phyloP scores from a whole-genome alignment of 2,329 filamentous ascomycete species.

The Byssothecium circinans region DNA sequence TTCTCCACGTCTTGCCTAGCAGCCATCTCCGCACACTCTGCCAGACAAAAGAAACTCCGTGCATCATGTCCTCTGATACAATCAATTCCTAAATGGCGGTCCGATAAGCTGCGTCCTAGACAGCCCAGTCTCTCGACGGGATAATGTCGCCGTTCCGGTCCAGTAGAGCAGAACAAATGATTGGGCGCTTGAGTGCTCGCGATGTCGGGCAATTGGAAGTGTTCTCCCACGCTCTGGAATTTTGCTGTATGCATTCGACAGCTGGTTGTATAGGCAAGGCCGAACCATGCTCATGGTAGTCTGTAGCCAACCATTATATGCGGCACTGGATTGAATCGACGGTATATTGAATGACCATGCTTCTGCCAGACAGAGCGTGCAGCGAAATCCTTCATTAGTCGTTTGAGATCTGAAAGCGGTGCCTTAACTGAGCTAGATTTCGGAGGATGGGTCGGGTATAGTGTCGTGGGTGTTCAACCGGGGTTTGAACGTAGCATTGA shows the following conservation, averaged over 20 bases:
- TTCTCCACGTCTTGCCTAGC: conserved; percentile 14
- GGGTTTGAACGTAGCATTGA: background rate
- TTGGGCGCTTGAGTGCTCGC: too few relatives aligned
- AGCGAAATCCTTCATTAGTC: conserved; percentile 2
- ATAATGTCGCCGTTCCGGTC: too few relatives aligned
- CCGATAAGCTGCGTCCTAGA: too few relatives aligned
- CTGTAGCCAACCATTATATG: background rate
- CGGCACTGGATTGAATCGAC: background rate
- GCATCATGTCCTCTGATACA: background rate
- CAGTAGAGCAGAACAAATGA: too few relatives aligned
- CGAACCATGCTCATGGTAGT: conserved; percentile 1
- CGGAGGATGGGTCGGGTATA: background rate
- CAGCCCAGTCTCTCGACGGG: too few relatives aligned
- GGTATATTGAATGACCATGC: conserved; percentile 6
- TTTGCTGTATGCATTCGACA: background rate
- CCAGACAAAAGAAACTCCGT: background rate
- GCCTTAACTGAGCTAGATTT: background rate
- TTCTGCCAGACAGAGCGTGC: background rate
- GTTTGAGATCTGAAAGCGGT: conserved; percentile 8
- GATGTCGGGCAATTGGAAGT: background rate
- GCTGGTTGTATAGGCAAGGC: conserved; percentile 4
- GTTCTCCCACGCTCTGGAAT: background rate
- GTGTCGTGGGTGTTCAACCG: background rate
- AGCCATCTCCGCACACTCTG: background rate
- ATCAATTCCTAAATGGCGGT: background rate